Percentiles rank a stretch among this genome's conserved stretches.
These are phyloP conservation scores for Trametes gibbosa DNA, from an alignment of 768 basidiomycete species.

Conservation along the genomic window DNA sequence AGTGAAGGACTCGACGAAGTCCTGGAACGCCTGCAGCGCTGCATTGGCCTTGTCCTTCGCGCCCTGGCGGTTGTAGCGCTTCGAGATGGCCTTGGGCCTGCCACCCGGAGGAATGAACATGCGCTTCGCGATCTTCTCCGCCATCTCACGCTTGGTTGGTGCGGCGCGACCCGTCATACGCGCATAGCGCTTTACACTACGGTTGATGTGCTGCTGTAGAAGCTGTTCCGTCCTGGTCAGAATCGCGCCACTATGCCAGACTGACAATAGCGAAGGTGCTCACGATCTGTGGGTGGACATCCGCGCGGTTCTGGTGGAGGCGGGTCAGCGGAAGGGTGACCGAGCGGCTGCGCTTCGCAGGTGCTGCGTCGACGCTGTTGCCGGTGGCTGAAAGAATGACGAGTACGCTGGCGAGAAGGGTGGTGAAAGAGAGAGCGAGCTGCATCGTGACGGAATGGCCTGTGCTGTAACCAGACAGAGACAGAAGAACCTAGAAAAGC, in stretches of 20 bases:
- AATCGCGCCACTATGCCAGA: neutral
- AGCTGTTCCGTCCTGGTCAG: conserved; percentile 37
- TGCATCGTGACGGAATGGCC: conserved; percentile 47
- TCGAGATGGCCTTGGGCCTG: conserved; percentile 13
- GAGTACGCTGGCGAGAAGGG: conserved; percentile 53
- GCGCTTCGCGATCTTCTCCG: conserved; percentile 42
- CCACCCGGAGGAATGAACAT: conserved; percentile 36
- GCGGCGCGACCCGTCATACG: conserved; percentile 60
- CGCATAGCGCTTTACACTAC: conserved; percentile 58
- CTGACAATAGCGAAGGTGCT: conserved; percentile 16
- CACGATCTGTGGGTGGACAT: conserved; percentile 44
- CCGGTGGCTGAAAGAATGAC: conserved; percentile 39
- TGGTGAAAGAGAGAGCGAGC: conserved; percentile 46
- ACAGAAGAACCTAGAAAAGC: conserved; percentile 20
- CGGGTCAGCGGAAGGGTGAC: conserved; percentile 44
- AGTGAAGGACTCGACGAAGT: neutral
- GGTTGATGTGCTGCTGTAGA: conserved; percentile 71
- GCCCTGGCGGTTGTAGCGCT: conserved; percentile 20
- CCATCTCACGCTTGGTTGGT: conserved; percentile 49
- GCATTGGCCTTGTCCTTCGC: conserved; percentile 1
- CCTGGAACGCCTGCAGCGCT: conserved; percentile 1
- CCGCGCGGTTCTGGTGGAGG: conserved; percentile 29
- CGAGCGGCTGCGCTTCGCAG: conserved; percentile 33
- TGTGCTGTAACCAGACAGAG: conserved; percentile 23
- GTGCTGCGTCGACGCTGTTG: conserved; percentile 43